Conservation (phyloP, 495 filamentous ascomycete species). For the Penicillium lividum region DNA sequence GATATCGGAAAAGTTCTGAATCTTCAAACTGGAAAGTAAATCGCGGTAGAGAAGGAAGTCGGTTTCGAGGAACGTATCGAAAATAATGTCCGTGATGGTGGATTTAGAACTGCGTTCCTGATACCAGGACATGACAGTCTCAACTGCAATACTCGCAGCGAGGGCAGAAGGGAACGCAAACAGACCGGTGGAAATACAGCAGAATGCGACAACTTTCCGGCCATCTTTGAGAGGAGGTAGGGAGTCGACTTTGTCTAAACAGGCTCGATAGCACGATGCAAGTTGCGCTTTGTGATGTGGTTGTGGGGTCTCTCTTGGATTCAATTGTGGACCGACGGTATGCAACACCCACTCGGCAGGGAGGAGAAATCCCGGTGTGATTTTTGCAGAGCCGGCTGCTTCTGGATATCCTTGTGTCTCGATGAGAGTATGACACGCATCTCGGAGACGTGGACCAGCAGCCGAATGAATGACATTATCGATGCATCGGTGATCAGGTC, state of each 20-base stretch:
- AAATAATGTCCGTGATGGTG: conserved; percentile 26
- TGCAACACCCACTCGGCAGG: conserved; percentile 23
- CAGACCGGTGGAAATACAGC: conserved; percentile 30
- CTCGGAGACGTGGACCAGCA: conserved; percentile 27
- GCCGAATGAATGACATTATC: conserved; percentile 31
- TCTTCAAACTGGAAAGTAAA: conserved; percentile 1
- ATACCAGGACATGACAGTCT: conserved; percentile 22
- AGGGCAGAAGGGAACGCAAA: conserved; percentile 27
- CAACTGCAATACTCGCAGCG: conserved; percentile 22
- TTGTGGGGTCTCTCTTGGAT: background rate
- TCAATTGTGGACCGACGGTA: conserved; percentile 29
- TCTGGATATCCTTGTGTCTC: conserved; percentile 14
- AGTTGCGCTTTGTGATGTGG: conserved; percentile 12
- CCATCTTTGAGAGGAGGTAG: conserved; percentile 17
- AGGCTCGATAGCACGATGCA: conserved; percentile 21
- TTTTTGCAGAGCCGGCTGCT: conserved; percentile 17
- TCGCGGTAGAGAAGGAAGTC: conserved; percentile 21
- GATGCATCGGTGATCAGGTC: conserved; percentile 28
- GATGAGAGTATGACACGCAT: conserved; percentile 24
- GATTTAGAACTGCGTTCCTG: conserved; percentile 12
- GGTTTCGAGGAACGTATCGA: conserved; percentile 23
- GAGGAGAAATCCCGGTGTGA: conserved; percentile 27
- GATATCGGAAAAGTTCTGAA: background rate
- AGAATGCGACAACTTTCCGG: conserved; percentile 25
- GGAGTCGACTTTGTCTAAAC: conserved; percentile 16